Evolutionary conservation across 2,329 filamentous ascomycete species (phyloP), one percentile per base, ranked within the genome.

Genomic region (Botrytis porri): DNA sequence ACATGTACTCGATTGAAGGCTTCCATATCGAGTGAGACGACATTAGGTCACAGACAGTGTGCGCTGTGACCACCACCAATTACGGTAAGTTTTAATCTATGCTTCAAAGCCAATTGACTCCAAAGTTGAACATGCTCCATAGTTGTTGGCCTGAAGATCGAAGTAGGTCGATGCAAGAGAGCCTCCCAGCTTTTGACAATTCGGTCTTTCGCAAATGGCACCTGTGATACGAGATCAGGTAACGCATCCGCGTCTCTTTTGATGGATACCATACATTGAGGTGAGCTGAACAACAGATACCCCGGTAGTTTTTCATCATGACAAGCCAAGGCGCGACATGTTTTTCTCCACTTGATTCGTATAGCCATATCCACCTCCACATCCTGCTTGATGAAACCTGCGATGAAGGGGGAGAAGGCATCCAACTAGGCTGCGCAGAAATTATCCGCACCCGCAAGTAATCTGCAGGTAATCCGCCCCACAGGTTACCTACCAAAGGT

Each of bases 31-130:
- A 92, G 76, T 0, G 88, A 78, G 59, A 90, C 85, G 25, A 88
- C 83, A 69, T 85, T 83, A 3, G 85, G 79, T 83, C 81, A 81
- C 61, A 88, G 75, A 78, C 88, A 91, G 69, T 91, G 87, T 10
- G 84, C 86, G 75, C 88, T 88, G 77, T 91, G 89, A 22, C 89
- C 83, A 0, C 89, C 89, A 10, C 88, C 85, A 29, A 91, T 22
- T 39, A 90, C 79, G 0, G 85, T 87, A 90, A 77, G 79, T 59
- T 84, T 77, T 1, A 83, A 39, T 0, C 73, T 72, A 70, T 88
- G 81, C 75, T 85, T 79, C 16, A 87, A 51, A 76, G 88, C 88
- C 89, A 88, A 91, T 77, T 59, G 78, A 69, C 90, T 84, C 75
- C 88, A 90, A 5, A 83, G 64, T 76, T 89, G 88, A 59, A 91